Evolutionary conservation across 2,329 filamentous ascomycete genomes (phyloP), one percentile per base, ranked within the genome.

Genomic region (Cladosporium oxysporum): DNA sequence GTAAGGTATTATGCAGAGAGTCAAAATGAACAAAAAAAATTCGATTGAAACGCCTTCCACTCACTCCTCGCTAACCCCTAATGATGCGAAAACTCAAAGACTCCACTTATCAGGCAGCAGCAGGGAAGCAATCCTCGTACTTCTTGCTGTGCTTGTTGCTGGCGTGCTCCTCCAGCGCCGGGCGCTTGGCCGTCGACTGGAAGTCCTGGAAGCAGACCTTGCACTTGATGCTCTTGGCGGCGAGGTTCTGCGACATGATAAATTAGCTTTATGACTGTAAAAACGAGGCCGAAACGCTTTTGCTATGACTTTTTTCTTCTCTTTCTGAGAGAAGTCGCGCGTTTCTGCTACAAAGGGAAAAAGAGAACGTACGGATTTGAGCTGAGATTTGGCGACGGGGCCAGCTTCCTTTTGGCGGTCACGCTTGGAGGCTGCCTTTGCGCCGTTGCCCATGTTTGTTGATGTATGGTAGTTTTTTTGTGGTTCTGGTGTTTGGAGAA

Each of bases 201-300:
- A 93, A 93, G 33, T 90, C 91, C 72, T 89, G 86, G 80, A 88
- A 90, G 89, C 91, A 93, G 74, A 88, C 83, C 71, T 86, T 81
- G 84, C 91, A 93, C 79, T 91, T 89, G 79, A 93, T 91, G 75
- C 86, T 88, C 83, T 88, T 90, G 67, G 91, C 90, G 71, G 88
- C 83, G 72, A 85, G 83, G 81, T 93, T 93, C 89, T 91, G 71
- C 3, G 23, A 3, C 23, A 26, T 26, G 23, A 26, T 26, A 26
- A 26, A 26, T 58, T 41, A 58, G 33, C n/a, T 41, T 21, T 52
- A 3, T 11, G 21, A 18, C 33, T 26, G 31, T 14, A 18, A 5
- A 35, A 23, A 2, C 3, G 7, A 41, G 37, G 12, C 6, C 1
- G 1, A 10, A 37, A 21, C 21, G 29, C n/a, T 5, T 57, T 35